Evolutionary conservation across 2,329 filamentous ascomycete species (phyloP).

Genomic region (Scleromitrula shiraiana): DNA sequence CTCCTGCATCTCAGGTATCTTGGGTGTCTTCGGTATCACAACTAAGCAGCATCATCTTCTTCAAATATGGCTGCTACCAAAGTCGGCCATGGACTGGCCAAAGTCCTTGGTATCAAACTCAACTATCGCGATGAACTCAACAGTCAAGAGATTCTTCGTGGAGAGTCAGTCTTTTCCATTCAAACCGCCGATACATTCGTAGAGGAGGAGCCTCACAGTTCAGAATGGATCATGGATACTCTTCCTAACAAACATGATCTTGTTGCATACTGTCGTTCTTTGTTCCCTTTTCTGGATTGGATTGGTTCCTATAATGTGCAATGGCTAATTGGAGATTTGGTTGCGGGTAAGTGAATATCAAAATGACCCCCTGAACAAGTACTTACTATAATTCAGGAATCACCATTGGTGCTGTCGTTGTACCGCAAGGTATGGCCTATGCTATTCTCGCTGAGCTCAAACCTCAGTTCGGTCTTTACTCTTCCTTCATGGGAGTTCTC

Average conservation of each 20-base stretch:
- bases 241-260: constrained; percentile 51
- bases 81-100: constrained; percentile 67
- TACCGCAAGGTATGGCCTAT: constrained; percentile 97
- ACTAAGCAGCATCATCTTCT: background rate
- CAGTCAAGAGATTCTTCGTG: constrained; percentile 54
- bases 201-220: constrained; percentile 68
- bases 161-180: constrained; percentile 71
- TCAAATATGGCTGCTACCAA: constrained; percentile 37
- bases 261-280: constrained; percentile 52
- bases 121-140: constrained; percentile 54
- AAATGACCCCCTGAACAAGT: background rate
- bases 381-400: constrained; percentile 40
- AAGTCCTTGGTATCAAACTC: constrained; percentile 74
- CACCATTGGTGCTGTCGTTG: constrained; percentile 67
- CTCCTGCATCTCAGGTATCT: constrained; percentile 2
- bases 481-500: constrained; percentile 90
- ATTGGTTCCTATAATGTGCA: constrained; percentile 79
- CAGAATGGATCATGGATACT: constrained; percentile 62
- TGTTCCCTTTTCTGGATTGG: constrained; percentile 91
- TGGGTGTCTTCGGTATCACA: background rate
- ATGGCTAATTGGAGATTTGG: constrained; percentile 83
- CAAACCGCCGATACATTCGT: constrained; percentile 70
- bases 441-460: constrained; percentile 73
- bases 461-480: constrained; percentile 80
- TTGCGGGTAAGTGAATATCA: constrained; percentile 58